phyloP scores from a whole-genome alignment of 2,329 filamentous ascomycete genomes.

The Colletotrichum scovillei region DNA sequence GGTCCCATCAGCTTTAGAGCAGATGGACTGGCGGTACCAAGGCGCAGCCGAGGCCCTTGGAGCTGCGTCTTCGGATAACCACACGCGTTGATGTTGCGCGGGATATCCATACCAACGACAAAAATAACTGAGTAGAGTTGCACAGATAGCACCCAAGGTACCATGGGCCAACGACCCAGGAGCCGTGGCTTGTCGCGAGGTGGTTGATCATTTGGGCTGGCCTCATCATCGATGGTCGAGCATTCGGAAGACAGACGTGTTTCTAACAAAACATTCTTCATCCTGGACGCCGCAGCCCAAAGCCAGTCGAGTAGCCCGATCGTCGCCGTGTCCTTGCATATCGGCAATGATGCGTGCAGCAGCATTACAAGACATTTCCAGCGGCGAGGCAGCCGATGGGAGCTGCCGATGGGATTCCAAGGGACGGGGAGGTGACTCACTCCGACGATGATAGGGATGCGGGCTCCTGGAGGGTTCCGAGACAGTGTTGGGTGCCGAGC shows the following conservation, averaged over 20 bases:
- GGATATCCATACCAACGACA: background rate
- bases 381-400: conserved; percentile 40
- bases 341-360: conserved; percentile 52
- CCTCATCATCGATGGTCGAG: conserved; percentile 43
- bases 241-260: conserved; percentile 47
- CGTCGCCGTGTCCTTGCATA: conserved; percentile 48
- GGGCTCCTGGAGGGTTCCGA: conserved; percentile 38
- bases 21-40: background rate
- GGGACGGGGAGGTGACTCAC: conserved; percentile 26
- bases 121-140: background rate
- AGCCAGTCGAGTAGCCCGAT: conserved; percentile 40
- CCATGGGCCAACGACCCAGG: background rate
- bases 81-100: background rate
- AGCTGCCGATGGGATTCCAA: conserved; percentile 35
- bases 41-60: too few relatives aligned
- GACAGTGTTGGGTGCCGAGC: conserved; percentile 42
- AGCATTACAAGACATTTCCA: conserved; percentile 48
- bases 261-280: conserved; percentile 47
- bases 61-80: background rate
- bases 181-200: background rate
- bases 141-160: background rate
- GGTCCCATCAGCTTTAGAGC: background rate
- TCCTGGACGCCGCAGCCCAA: conserved; percentile 44
- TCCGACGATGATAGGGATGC: conserved; percentile 9
- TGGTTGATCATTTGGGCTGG: background rate